Conservation (phyloP, 2,329 filamentous ascomycete genomes). For the Fusarium veterinarium region DNA sequence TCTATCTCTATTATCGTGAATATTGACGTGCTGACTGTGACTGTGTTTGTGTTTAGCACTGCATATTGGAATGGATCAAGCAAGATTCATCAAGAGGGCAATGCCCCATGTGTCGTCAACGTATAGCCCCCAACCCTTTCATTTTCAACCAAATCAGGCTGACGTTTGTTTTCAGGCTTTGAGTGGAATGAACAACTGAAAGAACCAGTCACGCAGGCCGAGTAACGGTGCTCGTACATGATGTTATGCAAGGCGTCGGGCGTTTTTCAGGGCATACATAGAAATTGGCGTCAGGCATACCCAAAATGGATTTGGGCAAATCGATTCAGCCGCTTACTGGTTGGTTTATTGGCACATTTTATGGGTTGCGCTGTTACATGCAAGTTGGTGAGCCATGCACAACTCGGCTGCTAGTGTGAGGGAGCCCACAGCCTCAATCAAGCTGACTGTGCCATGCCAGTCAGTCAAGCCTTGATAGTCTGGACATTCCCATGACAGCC, state of each 20-base stretch:
- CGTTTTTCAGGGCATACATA: slow-evolving; percentile 35
- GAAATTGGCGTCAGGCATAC: slow-evolving; percentile 20
- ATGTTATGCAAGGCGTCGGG: slow-evolving; percentile 32
- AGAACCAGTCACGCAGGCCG: slow-evolving; percentile 45
- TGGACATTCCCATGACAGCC: not conserved
- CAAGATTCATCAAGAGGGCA: slow-evolving; percentile 93
- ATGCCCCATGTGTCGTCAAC: slow-evolving; percentile 98
- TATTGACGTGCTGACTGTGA: slow-evolving; percentile 33
- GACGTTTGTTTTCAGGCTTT: slow-evolving; percentile 49
- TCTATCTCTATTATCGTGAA: not conserved
- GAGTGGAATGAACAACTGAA: slow-evolving; percentile 55
- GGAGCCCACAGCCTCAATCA: slow-evolving; percentile 18
- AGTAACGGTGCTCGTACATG: slow-evolving; percentile 40
- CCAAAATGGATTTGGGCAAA: not conserved
- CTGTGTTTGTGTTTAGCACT: slow-evolving; percentile 72
- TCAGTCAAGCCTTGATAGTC: slow-evolving; percentile 15
- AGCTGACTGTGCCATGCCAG: not conserved
- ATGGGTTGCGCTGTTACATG: not conserved
- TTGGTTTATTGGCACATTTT: not conserved
- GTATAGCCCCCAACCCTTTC: slow-evolving; percentile 59
- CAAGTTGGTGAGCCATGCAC: slow-evolving; percentile 7
- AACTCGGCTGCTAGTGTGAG: slow-evolving; percentile 10
- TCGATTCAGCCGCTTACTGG: slow-evolving; percentile 11
- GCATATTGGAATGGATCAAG: slow-evolving; percentile 94
- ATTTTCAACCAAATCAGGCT: not conserved